Percentiles rank a stretch among this genome's conserved stretches.
phyloP scores from a whole-genome alignment of 2,329 filamentous ascomycete genomes.

The Purpureocillium lavendulum region DNA sequence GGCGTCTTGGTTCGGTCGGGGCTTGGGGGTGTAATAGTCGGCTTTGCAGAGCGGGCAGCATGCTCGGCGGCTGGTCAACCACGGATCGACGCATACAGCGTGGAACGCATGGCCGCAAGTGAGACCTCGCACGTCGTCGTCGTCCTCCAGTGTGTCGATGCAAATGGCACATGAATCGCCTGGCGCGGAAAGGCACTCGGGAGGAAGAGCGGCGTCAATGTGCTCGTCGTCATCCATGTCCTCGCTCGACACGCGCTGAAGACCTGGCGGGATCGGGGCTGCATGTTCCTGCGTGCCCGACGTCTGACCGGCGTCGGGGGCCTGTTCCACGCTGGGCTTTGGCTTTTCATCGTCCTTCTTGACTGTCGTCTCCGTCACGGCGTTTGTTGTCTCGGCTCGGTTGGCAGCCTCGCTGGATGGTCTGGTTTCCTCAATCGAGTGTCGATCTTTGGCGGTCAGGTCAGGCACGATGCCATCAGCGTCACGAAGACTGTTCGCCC shows the following conservation, averaged over 20 bases:
- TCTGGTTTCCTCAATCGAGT: constrained; percentile 30
- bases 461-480: constrained; percentile 47
- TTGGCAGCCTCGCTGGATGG: constrained; percentile 14
- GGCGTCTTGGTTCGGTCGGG: constrained; percentile 47
- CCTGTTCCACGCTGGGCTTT: constrained; percentile 8
- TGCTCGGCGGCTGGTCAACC: constrained; percentile 87
- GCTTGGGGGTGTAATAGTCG: constrained; percentile 94
- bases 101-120: constrained; percentile 98
- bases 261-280: constrained; percentile 5
- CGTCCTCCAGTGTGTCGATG: constrained; percentile 86
- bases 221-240: constrained; percentile 59
- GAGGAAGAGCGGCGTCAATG: constrained; percentile 72
- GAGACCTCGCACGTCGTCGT: constrained; percentile 88
- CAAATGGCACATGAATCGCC: constrained; percentile 96
- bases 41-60: constrained; percentile 98
- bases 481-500: constrained; percentile 65
- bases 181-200: constrained; percentile 70
- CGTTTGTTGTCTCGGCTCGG: constrained; percentile 8
- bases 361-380: constrained; percentile 9
- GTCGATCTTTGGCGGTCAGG: constrained; percentile 33
- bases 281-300: constrained; percentile 11
- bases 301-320: constrained; percentile 15
- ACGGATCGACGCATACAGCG: constrained; percentile 89
- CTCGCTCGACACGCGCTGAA: constrained; percentile 36
- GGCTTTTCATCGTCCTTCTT: constrained; percentile 8